Conservation (phyloP, 2,329 filamentous ascomycete species). For the Samsoniella hepiali region DNA sequence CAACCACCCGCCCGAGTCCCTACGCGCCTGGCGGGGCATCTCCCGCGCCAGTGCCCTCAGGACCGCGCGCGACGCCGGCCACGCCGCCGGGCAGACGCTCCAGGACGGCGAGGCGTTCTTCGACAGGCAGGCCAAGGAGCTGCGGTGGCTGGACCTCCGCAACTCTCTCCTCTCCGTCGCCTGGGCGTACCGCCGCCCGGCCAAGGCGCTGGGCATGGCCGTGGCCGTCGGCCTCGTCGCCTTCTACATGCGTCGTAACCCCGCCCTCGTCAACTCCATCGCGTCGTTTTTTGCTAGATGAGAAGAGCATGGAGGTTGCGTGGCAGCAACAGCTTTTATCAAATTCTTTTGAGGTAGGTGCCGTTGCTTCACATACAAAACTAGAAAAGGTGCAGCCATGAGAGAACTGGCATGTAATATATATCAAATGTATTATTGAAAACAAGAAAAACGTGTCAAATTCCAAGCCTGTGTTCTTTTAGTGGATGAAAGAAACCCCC, state of each 20-base stretch:
- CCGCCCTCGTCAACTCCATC: constrained; percentile 29
- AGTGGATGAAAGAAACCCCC: not conserved
- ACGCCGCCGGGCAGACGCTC: constrained; percentile 54
- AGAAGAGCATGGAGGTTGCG: not conserved
- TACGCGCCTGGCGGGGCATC: constrained; percentile 70
- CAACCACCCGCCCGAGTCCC: constrained; percentile 65
- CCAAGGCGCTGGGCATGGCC: constrained; percentile 59
- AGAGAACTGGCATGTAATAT: not conserved
- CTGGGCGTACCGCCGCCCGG: constrained; percentile 64
- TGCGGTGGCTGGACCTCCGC: constrained; percentile 60
- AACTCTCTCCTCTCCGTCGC: constrained; percentile 36
- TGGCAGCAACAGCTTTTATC: not conserved
- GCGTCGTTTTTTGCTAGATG: constrained; percentile 26
- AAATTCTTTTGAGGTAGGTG: not conserved
- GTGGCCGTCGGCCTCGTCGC: constrained; percentile 66
- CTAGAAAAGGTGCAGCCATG: not conserved
- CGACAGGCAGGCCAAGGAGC: constrained; percentile 65
- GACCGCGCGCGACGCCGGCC: constrained; percentile 60
- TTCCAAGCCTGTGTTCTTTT: not conserved
- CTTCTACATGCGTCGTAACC: constrained; percentile 59
- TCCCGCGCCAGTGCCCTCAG: constrained; percentile 79
- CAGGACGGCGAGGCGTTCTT: constrained; percentile 67
- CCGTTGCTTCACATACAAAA: not conserved
- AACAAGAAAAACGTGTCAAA: not conserved
- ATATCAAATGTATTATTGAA: not conserved